phyloP scores from a whole-genome alignment of 257 asterid species.

The Anisodus acutangulus region DNA sequence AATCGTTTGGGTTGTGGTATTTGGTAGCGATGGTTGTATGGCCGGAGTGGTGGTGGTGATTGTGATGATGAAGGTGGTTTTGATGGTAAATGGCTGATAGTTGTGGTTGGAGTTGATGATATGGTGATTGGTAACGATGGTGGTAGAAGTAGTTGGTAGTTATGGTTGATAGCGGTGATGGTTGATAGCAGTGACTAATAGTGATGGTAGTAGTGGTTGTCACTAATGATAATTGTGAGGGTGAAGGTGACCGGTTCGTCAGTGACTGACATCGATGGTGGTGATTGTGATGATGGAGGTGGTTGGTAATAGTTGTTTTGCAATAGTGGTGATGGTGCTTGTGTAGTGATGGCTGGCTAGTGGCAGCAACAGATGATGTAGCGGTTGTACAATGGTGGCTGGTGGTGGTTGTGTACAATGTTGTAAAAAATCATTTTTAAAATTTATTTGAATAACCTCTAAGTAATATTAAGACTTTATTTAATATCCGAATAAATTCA shows the following conservation, averaged over 20 bases:
- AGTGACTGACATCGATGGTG: no score
- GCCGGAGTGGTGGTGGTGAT: not conserved
- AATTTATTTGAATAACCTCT: no score
- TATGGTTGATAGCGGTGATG: no score
- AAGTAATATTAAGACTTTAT: not conserved
- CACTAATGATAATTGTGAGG: no score
- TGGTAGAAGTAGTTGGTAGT: no score
- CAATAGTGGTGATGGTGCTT: not conserved
- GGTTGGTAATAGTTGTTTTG: not conserved
- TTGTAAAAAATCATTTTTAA: not conserved
- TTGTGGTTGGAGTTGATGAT: not conserved
- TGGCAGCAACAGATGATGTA: not conserved
- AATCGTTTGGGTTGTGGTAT: not conserved
- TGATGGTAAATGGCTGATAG: not conserved
- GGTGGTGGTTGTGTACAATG: not conserved
- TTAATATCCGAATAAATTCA: not conserved
- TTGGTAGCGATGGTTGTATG: not conserved
- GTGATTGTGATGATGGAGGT: not conserved
- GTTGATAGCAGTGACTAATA: not conserved
- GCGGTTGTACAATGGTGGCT: not conserved
- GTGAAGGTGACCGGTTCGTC: no score
- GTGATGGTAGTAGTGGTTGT: not conserved
- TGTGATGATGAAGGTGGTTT: not conserved
- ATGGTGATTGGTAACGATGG: not conserved
- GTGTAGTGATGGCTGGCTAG: no score